Evolutionary conservation across 352 stramenopile genomes (phyloP).

Genomic region (Phytopythium helicoides): DNA sequence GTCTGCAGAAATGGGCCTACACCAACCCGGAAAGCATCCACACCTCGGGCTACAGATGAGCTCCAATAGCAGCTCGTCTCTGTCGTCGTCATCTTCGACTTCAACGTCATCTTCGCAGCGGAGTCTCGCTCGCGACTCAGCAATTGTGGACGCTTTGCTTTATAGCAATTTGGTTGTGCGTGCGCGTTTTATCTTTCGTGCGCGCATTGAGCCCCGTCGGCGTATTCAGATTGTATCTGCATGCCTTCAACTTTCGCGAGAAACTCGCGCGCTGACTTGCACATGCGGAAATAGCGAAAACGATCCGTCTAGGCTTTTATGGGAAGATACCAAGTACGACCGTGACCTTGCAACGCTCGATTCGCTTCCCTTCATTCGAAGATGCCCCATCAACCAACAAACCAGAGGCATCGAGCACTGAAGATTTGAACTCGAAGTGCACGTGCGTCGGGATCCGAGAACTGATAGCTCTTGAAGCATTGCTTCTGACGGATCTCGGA

Average conservation of each 20-base stretch:
- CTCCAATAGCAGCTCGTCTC: slow-evolving; percentile 5
- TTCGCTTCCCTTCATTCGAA: slow-evolving; percentile 61
- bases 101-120: slow-evolving; percentile 4
- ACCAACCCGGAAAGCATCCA: slow-evolving; percentile 13
- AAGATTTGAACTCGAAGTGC: slow-evolving; percentile 19
- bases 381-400: slow-evolving; percentile 18
- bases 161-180: slow-evolving; percentile 82
- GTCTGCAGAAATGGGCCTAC: background rate
- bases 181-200: slow-evolving; percentile 76
- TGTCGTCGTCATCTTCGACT: slow-evolving; percentile 7
- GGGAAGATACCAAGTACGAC: slow-evolving; percentile 75
- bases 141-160: slow-evolving; percentile 72
- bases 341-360: slow-evolving; percentile 62
- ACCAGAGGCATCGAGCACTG: background rate
- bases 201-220: slow-evolving; percentile 64
- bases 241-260: slow-evolving; percentile 68
- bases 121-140: slow-evolving; percentile 31
- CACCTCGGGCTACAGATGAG: slow-evolving; percentile 4
- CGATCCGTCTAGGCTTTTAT: slow-evolving; percentile 55
- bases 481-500: slow-evolving; percentile 71
- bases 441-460: slow-evolving; percentile 72
- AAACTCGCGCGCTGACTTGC: slow-evolving; percentile 68
- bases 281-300: slow-evolving; percentile 72
- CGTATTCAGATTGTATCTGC: slow-evolving; percentile 67
- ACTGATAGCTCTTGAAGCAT: slow-evolving; percentile 67